Evolutionary conservation across 73 alveolate species (phyloP).

Genomic region (Tetrahymena thermophila): DNA sequence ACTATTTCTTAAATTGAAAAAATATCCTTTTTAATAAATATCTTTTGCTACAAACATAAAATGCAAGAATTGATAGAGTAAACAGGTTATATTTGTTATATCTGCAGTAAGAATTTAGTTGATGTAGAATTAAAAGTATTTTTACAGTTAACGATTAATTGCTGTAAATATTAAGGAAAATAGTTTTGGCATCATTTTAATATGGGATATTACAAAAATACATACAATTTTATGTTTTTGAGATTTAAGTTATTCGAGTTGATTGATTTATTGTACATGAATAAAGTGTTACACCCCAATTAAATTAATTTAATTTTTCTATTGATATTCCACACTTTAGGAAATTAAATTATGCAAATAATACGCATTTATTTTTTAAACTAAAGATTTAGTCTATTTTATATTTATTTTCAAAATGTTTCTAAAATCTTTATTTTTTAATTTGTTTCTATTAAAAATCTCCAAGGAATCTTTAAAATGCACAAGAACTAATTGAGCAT

Average conservation of each 20-base stretch:
- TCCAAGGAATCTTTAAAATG: background rate
- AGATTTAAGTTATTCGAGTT: no score
- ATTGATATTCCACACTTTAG: background rate
- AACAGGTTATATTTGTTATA: background rate
- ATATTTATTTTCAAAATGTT: background rate
- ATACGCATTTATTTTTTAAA: background rate
- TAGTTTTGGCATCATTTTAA: background rate
- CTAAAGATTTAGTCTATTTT: background rate
- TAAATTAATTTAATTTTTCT: no score
- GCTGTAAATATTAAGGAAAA: background rate
- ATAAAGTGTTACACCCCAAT: background rate
- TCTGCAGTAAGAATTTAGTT: background rate
- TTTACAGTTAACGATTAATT: no score
- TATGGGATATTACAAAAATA: background rate
- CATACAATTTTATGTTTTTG: no score
- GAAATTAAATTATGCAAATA: background rate
- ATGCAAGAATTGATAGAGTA: background rate
- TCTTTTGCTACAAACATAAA: background rate
- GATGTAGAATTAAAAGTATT: background rate
- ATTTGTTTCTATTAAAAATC: no score
- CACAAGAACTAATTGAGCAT: background rate
- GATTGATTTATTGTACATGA: background rate
- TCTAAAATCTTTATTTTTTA: background rate
- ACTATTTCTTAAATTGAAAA: background rate
- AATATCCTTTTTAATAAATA: background rate